Percentiles rank a stretch among this genome's conserved stretches.
phyloP scores from a whole-genome alignment of 2,329 filamentous ascomycete genomes.

The Diaporthe citriasiana region DNA sequence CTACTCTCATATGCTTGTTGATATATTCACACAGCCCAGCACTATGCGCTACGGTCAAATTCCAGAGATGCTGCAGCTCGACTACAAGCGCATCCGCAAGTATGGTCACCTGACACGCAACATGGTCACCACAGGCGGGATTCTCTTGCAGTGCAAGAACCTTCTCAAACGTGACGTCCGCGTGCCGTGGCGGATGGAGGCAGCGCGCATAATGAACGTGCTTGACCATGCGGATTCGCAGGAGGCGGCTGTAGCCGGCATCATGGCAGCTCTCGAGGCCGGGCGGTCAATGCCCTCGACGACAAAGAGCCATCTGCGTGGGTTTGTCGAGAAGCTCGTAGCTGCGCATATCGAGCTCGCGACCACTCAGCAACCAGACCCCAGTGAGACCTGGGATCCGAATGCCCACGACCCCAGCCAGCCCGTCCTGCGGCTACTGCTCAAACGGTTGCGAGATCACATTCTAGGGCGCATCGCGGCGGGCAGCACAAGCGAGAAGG shows the following conservation, averaged over 20 bases:
- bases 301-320: conserved; percentile 71
- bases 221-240: conserved; percentile 69
- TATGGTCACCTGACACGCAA: conserved; percentile 71
- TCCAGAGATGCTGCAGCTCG: conserved; percentile 82
- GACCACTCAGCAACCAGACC: conserved; percentile 36
- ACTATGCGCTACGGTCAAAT: conserved; percentile 67
- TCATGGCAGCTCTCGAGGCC: conserved; percentile 73
- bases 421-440: conserved; percentile 75
- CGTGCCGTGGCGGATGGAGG: conserved; percentile 82
- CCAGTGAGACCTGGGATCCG: conserved; percentile 38
- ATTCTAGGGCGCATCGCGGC: conserved; percentile 75
- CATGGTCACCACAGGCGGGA: conserved; percentile 80
- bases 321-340: conserved; percentile 70
- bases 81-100: conserved; percentile 72
- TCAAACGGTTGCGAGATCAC: conserved; percentile 76
- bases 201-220: conserved; percentile 77
- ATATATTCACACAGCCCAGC: conserved; percentile 78
- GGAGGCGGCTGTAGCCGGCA: conserved; percentile 70
- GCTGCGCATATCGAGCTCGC: conserved; percentile 59
- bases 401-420: conserved; percentile 60
- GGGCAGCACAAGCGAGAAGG: conserved; percentile 77
- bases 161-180: conserved; percentile 85
- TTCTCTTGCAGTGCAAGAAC: conserved; percentile 86
- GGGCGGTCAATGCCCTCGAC: conserved; percentile 75
- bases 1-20: conserved; percentile 82